Evolutionary conservation across 371 early-diverging fungal species (phyloP).

Genomic region (Mortierella sp.): DNA sequence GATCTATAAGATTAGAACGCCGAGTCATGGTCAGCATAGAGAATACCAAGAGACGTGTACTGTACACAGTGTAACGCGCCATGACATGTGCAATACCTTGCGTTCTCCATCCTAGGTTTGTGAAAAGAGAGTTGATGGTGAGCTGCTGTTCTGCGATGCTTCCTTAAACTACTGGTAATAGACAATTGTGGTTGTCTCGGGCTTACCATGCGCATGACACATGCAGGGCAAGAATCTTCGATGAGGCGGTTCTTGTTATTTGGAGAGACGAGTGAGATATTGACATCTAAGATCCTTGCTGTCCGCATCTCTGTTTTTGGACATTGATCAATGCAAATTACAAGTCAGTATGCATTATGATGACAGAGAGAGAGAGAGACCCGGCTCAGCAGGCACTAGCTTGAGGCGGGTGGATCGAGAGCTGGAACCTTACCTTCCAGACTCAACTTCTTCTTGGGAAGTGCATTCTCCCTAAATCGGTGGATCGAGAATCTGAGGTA

Average conservation of each 20-base stretch:
- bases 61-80: too few relatives aligned
- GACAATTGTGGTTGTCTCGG: too few relatives aligned
- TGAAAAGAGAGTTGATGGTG: neutral
- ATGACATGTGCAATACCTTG: too few relatives aligned
- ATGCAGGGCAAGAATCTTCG: conserved; percentile 52
- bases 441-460: conserved; percentile 48
- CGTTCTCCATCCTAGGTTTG: conserved; percentile 21
- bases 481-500: conserved; percentile 36
- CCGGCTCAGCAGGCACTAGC: too few relatives aligned
- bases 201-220: conserved; percentile 51
- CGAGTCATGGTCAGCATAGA: neutral
- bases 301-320: conserved; percentile 34
- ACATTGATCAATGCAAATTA: neutral
- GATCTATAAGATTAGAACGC: conserved; percentile 12
- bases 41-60: too few relatives aligned
- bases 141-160: too few relatives aligned
- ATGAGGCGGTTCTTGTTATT: conserved; percentile 41
- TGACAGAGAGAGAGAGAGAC: too few relatives aligned
- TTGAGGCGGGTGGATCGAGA: neutral
- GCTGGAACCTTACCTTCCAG: conserved; percentile 25
- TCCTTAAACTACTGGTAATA: neutral
- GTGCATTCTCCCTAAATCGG: conserved; percentile 46
- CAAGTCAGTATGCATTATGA: neutral
- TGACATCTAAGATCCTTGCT: conserved; percentile 48
- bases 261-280: conserved; percentile 42